phyloP scores from a whole-genome alignment of 176 grass and related monocot genomes.

The Poa pratensis region DNA sequence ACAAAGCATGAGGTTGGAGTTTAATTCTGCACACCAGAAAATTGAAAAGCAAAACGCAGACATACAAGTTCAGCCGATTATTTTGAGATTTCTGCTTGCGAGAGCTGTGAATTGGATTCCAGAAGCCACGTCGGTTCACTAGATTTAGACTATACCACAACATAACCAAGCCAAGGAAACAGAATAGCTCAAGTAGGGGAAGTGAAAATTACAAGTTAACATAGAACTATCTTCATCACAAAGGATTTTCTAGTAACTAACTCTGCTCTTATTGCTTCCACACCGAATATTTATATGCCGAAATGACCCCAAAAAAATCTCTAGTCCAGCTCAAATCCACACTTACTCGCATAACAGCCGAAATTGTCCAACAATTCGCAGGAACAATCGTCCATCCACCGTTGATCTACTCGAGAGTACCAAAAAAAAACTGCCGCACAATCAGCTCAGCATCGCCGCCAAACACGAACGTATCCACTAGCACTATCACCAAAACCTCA shows the following conservation, averaged over 20 bases:
- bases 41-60: not conserved
- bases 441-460: constrained; percentile 15
- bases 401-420: constrained; percentile 1
- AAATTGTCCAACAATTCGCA: not conserved
- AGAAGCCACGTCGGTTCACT: not conserved
- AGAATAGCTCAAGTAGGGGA: not conserved
- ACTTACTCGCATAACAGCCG: not conserved
- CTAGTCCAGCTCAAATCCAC: not conserved
- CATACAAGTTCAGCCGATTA: not conserved
- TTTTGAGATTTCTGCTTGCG: constrained; percentile 13
- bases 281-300: not conserved
- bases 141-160: not conserved
- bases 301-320: not conserved
- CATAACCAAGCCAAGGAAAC: not conserved
- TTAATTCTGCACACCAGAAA: not conserved
- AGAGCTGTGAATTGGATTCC: not conserved
- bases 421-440: not conserved
- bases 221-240: no score
- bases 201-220: not conserved
- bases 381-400: not conserved
- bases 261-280: not conserved
- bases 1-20: not conserved
- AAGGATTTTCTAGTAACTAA: not conserved
- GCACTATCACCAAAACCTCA: not conserved
- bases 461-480: not conserved